Evolutionary conservation across 768 basidiomycete genomes (phyloP), one percentile per base, ranked within the genome.

Genomic region (Termitomyces sp.): DNA sequence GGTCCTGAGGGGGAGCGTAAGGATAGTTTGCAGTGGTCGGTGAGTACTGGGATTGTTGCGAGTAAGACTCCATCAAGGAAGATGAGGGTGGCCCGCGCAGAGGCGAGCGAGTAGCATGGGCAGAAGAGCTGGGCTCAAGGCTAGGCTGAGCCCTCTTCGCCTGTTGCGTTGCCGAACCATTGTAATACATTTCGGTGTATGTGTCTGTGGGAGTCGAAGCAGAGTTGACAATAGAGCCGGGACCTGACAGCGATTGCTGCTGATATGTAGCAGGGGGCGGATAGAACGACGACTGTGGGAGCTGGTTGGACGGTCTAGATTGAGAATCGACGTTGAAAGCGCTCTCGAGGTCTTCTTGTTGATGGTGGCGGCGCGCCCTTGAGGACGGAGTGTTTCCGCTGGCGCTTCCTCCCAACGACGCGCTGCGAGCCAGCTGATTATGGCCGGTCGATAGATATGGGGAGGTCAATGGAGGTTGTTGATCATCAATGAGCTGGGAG

Each of bases 41-140:
- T 57, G 86, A 85, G 67, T 88, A 88, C 69, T 80, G 83, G 31
- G 81, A 69, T 72, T 89, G 88, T 60, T 83, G 86, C 56, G 85
- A 78, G 69, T 90, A 91, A 33, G 86, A 84, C 70, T 91, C 89
- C 64, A 89, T 77, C 47, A 86, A 76, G n/a, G 73, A 65, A 55
- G 78, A 67, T 47, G 79, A 77, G 59, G 68, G 75, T 46, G 79
- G 75, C 24, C 78, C 67, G 52, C 87, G 81, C 63, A 87, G 79
- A 46, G 89, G 89, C 20, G 88, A 89, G 62, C 87, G 81, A 55
- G 73, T 72, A 18, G 78, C 76, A 58, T 80, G 81, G 63, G 76
- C 72, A 48, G 81, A 75, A 49, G 78, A 71, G 54, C 69, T 80
- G 42, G 76, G 63, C 65, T 86, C 85, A 65, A 81, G 84, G 44